Base-by-base conservation (phyloP, 306 rosid species). In the Arachis stenosperma region DNA sequence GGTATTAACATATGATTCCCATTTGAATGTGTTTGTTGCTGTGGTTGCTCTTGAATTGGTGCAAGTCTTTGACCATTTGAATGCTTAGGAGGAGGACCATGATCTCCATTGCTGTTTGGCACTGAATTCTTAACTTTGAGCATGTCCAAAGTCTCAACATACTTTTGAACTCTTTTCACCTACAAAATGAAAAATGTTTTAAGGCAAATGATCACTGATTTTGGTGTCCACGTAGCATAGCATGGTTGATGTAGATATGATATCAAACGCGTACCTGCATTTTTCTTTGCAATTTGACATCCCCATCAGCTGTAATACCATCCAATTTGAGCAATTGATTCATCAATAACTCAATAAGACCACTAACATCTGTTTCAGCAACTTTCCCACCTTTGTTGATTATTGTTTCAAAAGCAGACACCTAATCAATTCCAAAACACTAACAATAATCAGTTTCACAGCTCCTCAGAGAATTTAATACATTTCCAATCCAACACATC, bases 121-220 rank as follows among this genome's bases (percentile, higher is more conserved):
- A 73, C 70, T 33, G 96, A 79, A 75, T 85, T 94, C 81, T 89
- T 94, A 1, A 81, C 66, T 85, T 91, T 94, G 80, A 94, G 82
- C 83, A 86, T 29, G 73, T 94, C 99, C 58, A 94, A 84, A 63
- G 95, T 89, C 87, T 94, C 99, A 51, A 94, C 99, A 74, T 75
- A 89, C 74, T 91, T 89, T 75, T 94, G 99, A 57, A 94, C 99
- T 88, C 99, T 87, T 72, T 48, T 91, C 53, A 94, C 99, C 99
- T 94, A 64, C 81, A 81, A 77, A 52, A 2, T 5, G 6, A n/a
- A n/a, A 52, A 65, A 48, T 8, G 9, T 37, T 66, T 48, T 11
- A 33, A 33, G 37, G 37, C 37, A 22, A 0, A 0, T 22, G 27
- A 22, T 22, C 0, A 22, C 27, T 22, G 27, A 22, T 22, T 22